Evolutionary conservation across 768 basidiomycete genomes (phyloP).

Genomic region (Podaxis carcinomalis): DNA sequence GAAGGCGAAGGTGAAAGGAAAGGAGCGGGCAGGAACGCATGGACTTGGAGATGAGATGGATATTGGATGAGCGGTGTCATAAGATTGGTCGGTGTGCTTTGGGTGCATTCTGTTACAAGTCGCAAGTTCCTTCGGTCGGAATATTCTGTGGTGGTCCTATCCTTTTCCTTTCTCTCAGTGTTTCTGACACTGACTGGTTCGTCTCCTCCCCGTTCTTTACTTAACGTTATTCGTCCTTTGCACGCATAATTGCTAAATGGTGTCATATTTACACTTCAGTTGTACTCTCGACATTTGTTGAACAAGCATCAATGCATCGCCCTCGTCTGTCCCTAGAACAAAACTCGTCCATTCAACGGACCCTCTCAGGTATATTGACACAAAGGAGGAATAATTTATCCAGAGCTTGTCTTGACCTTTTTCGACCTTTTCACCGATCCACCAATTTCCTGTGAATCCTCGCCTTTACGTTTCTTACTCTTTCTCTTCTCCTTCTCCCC

Average conservation of each 20-base stretch:
- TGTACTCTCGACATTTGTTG: constrained; percentile 1
- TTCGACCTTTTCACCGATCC: constrained; percentile 41
- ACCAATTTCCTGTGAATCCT: constrained; percentile 17
- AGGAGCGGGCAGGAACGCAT: constrained; percentile 35
- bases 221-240: constrained; percentile 7
- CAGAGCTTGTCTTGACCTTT: constrained; percentile 14
- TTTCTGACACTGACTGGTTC: background rate
- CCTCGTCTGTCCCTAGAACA: background rate
- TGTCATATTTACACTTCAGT: background rate
- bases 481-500: constrained; percentile 32
- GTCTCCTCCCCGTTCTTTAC: constrained; percentile 5
- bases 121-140: constrained; percentile 8
- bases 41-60: constrained; percentile 56
- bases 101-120: constrained; percentile 7
- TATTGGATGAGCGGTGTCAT: constrained; percentile 40
- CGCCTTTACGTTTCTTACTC: constrained; percentile 45
- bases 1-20: constrained; percentile 37
- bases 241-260: constrained; percentile 4
- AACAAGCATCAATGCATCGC: background rate
- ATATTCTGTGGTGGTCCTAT: background rate
- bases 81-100: background rate
- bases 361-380: background rate
- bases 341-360: background rate
- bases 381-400: background rate
- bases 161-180: background rate